These are phyloP conservation scores for Fraxinus greggii DNA, from an alignment of 305 asterid species.

Conservation along the genomic window DNA sequence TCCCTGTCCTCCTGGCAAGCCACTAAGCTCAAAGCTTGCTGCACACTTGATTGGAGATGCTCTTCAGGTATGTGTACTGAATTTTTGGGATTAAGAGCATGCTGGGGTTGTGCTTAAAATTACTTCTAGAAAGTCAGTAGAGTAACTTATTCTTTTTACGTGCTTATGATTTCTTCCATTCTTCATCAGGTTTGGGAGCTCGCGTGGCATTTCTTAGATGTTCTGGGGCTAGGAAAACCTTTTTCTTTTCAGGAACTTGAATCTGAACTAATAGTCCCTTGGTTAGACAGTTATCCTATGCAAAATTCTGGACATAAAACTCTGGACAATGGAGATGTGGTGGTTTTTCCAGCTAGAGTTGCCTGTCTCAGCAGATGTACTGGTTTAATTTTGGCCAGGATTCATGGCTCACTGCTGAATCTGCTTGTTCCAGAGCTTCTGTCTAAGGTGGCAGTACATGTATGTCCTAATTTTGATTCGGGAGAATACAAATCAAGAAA, in stretches of 20 bases:
- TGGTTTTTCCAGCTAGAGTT: conserved; percentile 42
- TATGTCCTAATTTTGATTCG: conserved; percentile 67
- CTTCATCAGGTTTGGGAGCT: conserved; percentile 82
- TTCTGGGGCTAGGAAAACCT: conserved; percentile 65
- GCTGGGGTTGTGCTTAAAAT: background rate
- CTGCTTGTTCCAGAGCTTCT: conserved; percentile 72
- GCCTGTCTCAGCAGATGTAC: conserved; percentile 40
- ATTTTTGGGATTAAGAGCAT: background rate
- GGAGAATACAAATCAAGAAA: conserved; percentile 76
- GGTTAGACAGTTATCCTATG: conserved; percentile 51
- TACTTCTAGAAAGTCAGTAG: background rate
- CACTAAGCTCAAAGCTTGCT: conserved; percentile 69
- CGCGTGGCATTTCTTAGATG: conserved; percentile 71
- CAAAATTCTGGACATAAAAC: conserved; percentile 34
- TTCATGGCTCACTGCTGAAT: conserved; percentile 61
- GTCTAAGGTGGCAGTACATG: conserved; percentile 70
- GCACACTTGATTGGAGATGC: conserved; percentile 77
- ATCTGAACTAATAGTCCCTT: conserved; percentile 69
- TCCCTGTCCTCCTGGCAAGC: conserved; percentile 73
- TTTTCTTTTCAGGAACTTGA: conserved; percentile 76
- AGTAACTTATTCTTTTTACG: conserved; percentile 11
- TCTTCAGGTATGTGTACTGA: conserved; percentile 58
- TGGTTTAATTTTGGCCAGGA: conserved; percentile 60
- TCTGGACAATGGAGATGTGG: conserved; percentile 34
- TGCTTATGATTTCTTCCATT: conserved; percentile 31